Percentiles rank a stretch among this genome's conserved stretches.
Evolutionary conservation across 192 early-diverging fungal genomes (phyloP).

Genomic region (Coemansia sp.): DNA sequence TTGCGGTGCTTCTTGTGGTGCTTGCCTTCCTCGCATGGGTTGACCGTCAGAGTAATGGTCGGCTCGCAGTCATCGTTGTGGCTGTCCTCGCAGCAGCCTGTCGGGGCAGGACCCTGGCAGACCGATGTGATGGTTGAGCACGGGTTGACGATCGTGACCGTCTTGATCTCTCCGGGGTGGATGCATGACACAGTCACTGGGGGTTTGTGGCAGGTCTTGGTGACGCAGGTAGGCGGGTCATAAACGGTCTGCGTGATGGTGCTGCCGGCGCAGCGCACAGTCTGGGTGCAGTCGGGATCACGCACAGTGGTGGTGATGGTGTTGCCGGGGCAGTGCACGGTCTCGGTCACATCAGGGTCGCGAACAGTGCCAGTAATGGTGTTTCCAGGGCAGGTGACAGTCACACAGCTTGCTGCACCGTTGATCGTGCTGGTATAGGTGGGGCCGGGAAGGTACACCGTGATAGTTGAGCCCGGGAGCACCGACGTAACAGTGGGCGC

Average conservation of each 20-base stretch:
- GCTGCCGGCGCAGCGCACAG: constrained; percentile 33
- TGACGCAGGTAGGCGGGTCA: constrained; percentile 24
- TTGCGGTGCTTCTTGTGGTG: constrained; percentile 19
- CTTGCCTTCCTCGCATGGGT: constrained; percentile 32
- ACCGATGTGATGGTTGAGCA: constrained; percentile 32
- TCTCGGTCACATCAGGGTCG: constrained; percentile 30
- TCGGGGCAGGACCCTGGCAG: constrained; percentile 26
- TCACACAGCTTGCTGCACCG: constrained; percentile 18
- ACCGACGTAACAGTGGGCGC: constrained; percentile 20
- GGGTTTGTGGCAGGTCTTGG: constrained; percentile 50
- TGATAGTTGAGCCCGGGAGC: constrained; percentile 24
- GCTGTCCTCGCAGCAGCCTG: constrained; percentile 10
- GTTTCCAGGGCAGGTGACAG: constrained; percentile 28
- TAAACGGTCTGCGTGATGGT: constrained; percentile 24
- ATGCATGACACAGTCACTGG: constrained; percentile 47
- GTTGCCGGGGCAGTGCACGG: constrained; percentile 25
- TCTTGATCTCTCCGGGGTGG: constrained; percentile 42
- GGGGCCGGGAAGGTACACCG: constrained; percentile 24
- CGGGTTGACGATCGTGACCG: constrained; percentile 48
- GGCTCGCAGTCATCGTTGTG: constrained; percentile 23
- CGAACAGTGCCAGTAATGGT: constrained; percentile 31
- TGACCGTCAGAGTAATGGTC: constrained; percentile 48
- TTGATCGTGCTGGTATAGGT: constrained; percentile 25
- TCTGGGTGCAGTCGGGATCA: constrained; percentile 31
- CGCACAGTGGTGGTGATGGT: constrained; percentile 24